phyloP scores from a whole-genome alignment of 2,329 filamentous ascomycete genomes.

The Samsoniella hepiali region DNA sequence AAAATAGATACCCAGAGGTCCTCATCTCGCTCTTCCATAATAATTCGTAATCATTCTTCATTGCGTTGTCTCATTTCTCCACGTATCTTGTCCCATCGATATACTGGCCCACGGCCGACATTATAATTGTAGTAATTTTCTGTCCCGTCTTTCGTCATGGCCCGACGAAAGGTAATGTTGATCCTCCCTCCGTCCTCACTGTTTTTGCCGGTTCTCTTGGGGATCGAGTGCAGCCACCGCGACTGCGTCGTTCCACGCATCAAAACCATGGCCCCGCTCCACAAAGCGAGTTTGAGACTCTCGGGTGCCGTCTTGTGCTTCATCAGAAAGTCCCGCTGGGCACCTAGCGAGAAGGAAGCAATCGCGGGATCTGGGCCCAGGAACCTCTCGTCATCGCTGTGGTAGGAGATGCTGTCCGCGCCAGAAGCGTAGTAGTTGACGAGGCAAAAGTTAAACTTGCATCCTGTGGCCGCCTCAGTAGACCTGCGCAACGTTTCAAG shows the following conservation, averaged over 20 bases:
- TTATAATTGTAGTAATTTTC: constrained; percentile 86
- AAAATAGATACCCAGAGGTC: constrained; percentile 39
- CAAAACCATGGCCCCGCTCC: constrained; percentile 72
- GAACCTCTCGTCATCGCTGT: constrained; percentile 78
- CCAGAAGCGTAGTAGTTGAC: constrained; percentile 83
- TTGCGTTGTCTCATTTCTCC: constrained; percentile 48
- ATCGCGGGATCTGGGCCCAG: constrained; percentile 67
- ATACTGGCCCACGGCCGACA: constrained; percentile 66
- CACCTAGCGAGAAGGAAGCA: constrained; percentile 71
- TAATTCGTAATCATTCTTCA: constrained; percentile 17
- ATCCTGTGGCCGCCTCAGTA: constrained; percentile 64
- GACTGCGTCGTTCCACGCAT: constrained; percentile 75
- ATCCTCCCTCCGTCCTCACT: constrained; percentile 61
- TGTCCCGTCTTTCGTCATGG: constrained; percentile 67
- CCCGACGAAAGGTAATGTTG: constrained; percentile 76
- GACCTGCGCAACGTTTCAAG: constrained; percentile 60
- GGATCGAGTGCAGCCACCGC: constrained; percentile 75
- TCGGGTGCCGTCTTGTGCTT: constrained; percentile 63
- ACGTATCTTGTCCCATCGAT: constrained; percentile 59
- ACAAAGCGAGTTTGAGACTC: constrained; percentile 52
- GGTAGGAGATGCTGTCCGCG: constrained; percentile 72
- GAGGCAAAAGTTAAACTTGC: constrained; percentile 72
- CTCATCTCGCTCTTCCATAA: constrained; percentile 18
- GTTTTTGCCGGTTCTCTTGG: constrained; percentile 65
- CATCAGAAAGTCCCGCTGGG: constrained; percentile 70